Conservation (phyloP, 495 filamentous ascomycete genomes). For the Pseudomonodictys pantanalensis region DNA sequence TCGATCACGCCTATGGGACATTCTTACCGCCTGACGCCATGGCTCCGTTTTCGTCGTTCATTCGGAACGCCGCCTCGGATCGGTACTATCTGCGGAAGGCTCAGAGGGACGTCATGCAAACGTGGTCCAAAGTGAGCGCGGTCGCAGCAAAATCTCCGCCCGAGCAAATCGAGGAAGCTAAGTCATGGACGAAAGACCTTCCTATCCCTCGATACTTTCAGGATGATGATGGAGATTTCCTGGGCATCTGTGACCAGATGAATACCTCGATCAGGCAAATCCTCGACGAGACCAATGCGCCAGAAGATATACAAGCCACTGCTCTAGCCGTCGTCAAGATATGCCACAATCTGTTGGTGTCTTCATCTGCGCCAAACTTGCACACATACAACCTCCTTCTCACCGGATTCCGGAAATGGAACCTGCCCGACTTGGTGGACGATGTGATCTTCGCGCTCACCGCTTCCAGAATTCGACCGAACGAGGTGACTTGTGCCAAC, state of each 20-base stretch:
- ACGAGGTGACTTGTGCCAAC: conserved; percentile 51
- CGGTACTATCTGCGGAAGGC: too few species aligned
- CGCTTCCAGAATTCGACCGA: conserved; percentile 51
- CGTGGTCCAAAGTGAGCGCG: neutral
- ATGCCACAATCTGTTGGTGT: conserved; percentile 64
- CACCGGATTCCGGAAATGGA: conserved; percentile 52
- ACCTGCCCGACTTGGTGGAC: conserved; percentile 51
- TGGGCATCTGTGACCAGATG: conserved; percentile 20
- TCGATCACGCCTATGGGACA: neutral
- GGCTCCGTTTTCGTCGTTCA: neutral
- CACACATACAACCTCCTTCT: conserved; percentile 68
- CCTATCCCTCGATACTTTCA: conserved; percentile 30
- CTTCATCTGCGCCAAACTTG: conserved; percentile 54
- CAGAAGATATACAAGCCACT: neutral
- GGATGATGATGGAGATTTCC: conserved; percentile 31
- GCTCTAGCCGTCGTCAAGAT: conserved; percentile 52
- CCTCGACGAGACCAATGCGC: neutral
- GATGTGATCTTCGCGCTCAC: conserved; percentile 53
- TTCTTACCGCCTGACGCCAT: neutral
- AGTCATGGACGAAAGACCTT: neutral
- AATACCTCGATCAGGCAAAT: conserved; percentile 27
- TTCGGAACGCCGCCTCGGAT: neutral
- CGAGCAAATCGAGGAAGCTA: neutral
- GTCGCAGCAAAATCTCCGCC: neutral
- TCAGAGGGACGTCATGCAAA: neutral